A percentile compares a stretch with the other conserved stretches of the same genome.
Conservation (phyloP, 192 early-diverging fungal genomes). For the Gigaspora rosea region DNA sequence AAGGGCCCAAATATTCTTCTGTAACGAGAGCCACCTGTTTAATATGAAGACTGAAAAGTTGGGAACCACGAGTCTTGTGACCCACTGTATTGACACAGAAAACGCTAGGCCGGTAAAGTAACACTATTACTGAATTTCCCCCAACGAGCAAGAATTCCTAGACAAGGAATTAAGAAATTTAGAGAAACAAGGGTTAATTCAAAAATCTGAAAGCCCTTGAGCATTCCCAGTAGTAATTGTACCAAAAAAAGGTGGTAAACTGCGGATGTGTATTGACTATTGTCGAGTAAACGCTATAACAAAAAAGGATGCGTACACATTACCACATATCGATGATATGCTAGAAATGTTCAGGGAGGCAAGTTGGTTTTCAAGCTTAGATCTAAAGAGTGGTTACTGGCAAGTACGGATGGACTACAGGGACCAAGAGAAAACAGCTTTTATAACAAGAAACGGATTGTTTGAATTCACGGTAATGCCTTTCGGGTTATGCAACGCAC, state of each 20-base stretch:
- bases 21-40: too few species aligned
- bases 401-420: constrained; percentile 16
- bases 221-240: constrained; percentile 42
- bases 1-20: too few species aligned
- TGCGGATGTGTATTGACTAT: constrained; percentile 47
- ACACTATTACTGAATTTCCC: too few species aligned
- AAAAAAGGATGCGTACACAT: constrained; percentile 38
- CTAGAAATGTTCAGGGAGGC: constrained; percentile 29
- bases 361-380: constrained; percentile 30
- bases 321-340: constrained; percentile 43
- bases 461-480: constrained; percentile 38
- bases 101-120: too few species aligned
- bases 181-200: not conserved
- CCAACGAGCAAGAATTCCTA: too few species aligned
- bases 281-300: constrained; percentile 43
- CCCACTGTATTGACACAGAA: too few species aligned
- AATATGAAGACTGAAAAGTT: too few species aligned
- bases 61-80: too few species aligned
- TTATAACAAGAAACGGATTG: constrained; percentile 33
- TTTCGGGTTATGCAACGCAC: not conserved
- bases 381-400: constrained; percentile 21
- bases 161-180: not conserved
- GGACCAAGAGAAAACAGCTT: constrained; percentile 38
- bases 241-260: constrained; percentile 39
- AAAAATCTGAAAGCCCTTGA: constrained; percentile 9